Evolutionary conservation across 192 early-diverging fungal species (phyloP), one percentile per base, ranked within the genome.

Genomic region (Linnemannia exigua): DNA sequence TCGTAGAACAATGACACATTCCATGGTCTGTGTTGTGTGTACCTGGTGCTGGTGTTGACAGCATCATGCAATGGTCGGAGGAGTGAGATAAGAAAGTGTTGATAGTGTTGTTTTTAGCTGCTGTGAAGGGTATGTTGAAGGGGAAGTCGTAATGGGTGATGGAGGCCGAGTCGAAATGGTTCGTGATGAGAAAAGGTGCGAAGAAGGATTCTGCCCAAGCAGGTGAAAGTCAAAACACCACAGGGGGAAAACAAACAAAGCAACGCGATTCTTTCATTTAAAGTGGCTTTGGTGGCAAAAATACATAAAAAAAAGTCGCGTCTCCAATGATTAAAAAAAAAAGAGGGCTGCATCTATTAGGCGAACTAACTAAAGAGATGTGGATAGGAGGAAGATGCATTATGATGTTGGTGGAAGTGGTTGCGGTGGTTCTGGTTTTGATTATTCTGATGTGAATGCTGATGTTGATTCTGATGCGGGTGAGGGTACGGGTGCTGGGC

Each of bases 21-120:
- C 33, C n/a, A n/a, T n/a, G 35, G 19, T 19, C 36, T 8, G 2
- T 36, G 22, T 70, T n/a, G 9, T 71, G 47, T 22, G 51, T 82
- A 82, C 80, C 80, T 82, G 80, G 80, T 72, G 80, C 70, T 61
- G 80, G 80, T 54, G 66, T 54, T 15, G 70, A 72, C 31, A 82
- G 75, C 80, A 82, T 82, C n/a, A 19, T 19, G 31, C 35, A 35
- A 20, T 63, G 22, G 44, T 35, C 33, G 9, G 33, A 52, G 20
- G 19, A 0, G 77, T 66, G 19, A 11, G 38, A 22, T 14, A 52
- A 31, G 0, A 22, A 20, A 36, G 51, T 15, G 68, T 70, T n/a
- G 67, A 15, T 52, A 47, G 50, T 44, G 41, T 44, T 3, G 41
- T 44, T 44, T 44, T 3, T 9, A 44, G 41, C 41, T 44, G n/a